These are phyloP conservation scores for Usnea hakonensis DNA, from an alignment of 495 filamentous ascomycete species.

Conservation along the genomic window DNA sequence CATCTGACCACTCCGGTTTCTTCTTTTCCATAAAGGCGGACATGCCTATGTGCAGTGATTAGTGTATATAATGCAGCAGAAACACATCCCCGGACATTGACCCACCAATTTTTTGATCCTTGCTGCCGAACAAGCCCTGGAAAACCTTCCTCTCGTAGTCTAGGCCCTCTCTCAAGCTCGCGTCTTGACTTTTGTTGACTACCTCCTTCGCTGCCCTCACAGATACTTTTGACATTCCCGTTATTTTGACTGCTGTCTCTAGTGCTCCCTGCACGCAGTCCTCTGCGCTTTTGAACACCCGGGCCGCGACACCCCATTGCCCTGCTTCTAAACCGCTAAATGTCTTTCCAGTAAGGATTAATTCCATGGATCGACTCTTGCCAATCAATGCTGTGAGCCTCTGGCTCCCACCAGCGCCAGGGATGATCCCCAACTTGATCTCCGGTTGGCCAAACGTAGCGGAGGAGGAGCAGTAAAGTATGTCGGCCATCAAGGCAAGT, in stretches of 20 bases:
- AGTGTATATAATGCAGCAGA: neutral
- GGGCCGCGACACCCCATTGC: constrained; percentile 83
- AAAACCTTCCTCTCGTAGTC: constrained; percentile 92
- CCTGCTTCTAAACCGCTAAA: constrained; percentile 76
- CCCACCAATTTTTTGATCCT: constrained; percentile 91
- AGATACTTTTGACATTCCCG: constrained; percentile 67
- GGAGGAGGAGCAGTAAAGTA: constrained; percentile 74
- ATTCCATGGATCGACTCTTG: constrained; percentile 87
- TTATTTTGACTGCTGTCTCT: constrained; percentile 81
- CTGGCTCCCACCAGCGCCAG: constrained; percentile 87
- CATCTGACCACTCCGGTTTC: constrained; percentile 83
- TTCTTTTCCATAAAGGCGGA: constrained; percentile 89
- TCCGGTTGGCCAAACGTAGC: constrained; percentile 95
- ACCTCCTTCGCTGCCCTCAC: constrained; percentile 94
- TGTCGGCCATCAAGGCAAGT: constrained; percentile 94
- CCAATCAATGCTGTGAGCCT: constrained; percentile 80
- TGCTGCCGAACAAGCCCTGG: constrained; percentile 82
- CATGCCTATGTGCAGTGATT: constrained; percentile 52
- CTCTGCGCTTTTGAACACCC: constrained; percentile 72
- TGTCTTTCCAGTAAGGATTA: constrained; percentile 78
- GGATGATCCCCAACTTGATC: constrained; percentile 87
- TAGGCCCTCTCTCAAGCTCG: constrained; percentile 76
- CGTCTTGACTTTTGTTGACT: constrained; percentile 92
- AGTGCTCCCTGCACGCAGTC: constrained; percentile 70
- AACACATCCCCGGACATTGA: neutral